Base-by-base conservation (phyloP, 176 grass and related monocot species). In the Puccinellia tenuiflora region DNA sequence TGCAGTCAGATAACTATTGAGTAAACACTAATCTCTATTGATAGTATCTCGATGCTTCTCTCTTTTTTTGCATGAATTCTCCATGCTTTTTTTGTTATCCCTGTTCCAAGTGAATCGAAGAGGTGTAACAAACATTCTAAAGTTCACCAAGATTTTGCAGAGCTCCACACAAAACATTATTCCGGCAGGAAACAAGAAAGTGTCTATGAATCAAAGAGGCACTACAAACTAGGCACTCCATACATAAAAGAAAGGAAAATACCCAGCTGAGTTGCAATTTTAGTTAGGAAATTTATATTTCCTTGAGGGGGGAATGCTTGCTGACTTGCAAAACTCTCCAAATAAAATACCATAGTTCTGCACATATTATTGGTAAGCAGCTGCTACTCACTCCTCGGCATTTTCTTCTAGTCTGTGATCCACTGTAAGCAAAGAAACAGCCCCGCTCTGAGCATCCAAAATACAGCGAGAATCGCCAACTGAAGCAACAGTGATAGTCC, bases 391-490 rank as follows among this genome's bases (percentile, higher is more conserved):
- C 95, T 98, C 95, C 86, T 94, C 95, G n/a, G 84, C 66, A 90
- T 98, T 98, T 91, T 94, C 95, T 90, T 98, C 95, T 84, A 98
- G 82, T 53, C 95, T 85, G 76, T 98, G 95, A 83, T 98, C 95
- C 57, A 94, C 95, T 33, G 95, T 94, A 78, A 98, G 86, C 60
- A 92, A 81, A 90, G 90, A 98, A 85, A 98, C 90, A 53, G 78
- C 60, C 1, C 92, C 95, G 67, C 90, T 81, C 63, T 89, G 90
- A 68, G 95, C 69, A 88, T 98, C 95, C 72, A 98, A 94, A 86
- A 98, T 94, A 87, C 92, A 94, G 17, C 95, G 90, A 24, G 95
- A 98, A 72, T 98, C 95, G 0, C 95, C 95, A 80, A 98, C 95
- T 48, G 95, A 98, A 14, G 95, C 95, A 82, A 98, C 92, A 14